Percentiles rank a stretch among this genome's conserved stretches.
Evolutionary conservation across 2,329 filamentous ascomycete species (phyloP).

Genomic region (Paracoccidioides lutzii): DNA sequence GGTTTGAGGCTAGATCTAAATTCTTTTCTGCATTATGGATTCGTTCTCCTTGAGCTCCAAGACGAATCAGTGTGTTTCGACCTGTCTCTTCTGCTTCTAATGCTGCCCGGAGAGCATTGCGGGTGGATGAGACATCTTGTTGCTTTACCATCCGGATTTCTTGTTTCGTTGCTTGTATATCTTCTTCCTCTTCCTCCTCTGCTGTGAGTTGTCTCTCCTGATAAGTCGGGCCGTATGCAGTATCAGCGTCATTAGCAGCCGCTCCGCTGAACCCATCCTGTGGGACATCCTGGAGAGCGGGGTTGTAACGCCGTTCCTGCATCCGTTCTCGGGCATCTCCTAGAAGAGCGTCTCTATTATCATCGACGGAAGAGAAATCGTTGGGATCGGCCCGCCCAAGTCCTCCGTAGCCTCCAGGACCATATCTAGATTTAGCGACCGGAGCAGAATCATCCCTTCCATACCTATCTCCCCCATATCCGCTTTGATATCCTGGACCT

Average conservation of each 20-base stretch:
- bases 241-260: conserved; percentile 5
- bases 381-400: conserved; percentile 38
- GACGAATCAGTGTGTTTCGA: conserved; percentile 55
- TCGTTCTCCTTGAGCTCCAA: conserved; percentile 67
- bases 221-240: conserved; percentile 32
- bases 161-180: conserved; percentile 57
- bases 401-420: conserved; percentile 43
- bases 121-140: conserved; percentile 58
- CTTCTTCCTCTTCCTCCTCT: conserved; percentile 64
- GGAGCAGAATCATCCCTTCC: conserved; percentile 26
- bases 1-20: conserved; percentile 63
- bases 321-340: conserved; percentile 41
- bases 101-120: conserved; percentile 56
- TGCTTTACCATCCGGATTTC: conserved; percentile 66
- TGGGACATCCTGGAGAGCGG: conserved; percentile 17
- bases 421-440: conserved; percentile 34
- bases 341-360: conserved; percentile 46
- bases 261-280: conserved; percentile 13
- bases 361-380: conserved; percentile 39
- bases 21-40: conserved; percentile 74
- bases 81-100: conserved; percentile 59
- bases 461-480: conserved; percentile 42
- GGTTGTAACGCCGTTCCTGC: conserved; percentile 31
- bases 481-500: conserved; percentile 33
- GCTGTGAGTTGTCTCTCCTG: conserved; percentile 67